Conservation (phyloP, 164 flowering plant species). For the Litsea cubeba region DNA sequence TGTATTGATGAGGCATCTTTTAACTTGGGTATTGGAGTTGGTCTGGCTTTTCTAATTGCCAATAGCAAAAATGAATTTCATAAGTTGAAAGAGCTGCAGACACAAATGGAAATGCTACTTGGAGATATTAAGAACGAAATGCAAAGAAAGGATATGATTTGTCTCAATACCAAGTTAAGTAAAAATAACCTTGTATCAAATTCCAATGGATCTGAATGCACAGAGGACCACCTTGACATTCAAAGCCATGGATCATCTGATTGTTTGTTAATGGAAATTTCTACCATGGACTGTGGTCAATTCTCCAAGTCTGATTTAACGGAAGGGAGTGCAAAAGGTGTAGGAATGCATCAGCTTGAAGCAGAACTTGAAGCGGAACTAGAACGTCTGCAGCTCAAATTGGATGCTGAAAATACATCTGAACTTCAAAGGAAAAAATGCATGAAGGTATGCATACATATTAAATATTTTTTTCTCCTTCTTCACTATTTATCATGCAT, state of each 20-base stretch:
- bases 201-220: constrained; percentile 16
- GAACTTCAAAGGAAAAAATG: constrained; percentile 16
- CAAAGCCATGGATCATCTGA: constrained; percentile 10
- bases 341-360: constrained; percentile 44
- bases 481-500: neutral
- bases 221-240: constrained; percentile 10
- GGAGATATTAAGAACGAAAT: constrained; percentile 34
- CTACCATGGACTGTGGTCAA: constrained; percentile 3
- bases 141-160: constrained; percentile 19
- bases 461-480: neutral
- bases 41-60: constrained; percentile 44
- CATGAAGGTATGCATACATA: constrained; percentile 25
- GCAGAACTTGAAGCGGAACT: constrained; percentile 65
- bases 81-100: constrained; percentile 44
- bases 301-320: constrained; percentile 2
- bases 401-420: constrained; percentile 27
- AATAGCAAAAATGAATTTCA: constrained; percentile 44
- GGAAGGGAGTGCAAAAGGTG: constrained; percentile 10
- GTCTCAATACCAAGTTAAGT: constrained; percentile 9
- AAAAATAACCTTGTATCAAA: constrained; percentile 19
- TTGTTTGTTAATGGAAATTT: constrained; percentile 3
- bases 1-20: constrained; percentile 28
- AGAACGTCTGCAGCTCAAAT: constrained; percentile 43
- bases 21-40: constrained; percentile 51
- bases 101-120: constrained; percentile 44